phyloP scores from a whole-genome alignment of 768 basidiomycete genomes.

The Boletus pseudopeckii region DNA sequence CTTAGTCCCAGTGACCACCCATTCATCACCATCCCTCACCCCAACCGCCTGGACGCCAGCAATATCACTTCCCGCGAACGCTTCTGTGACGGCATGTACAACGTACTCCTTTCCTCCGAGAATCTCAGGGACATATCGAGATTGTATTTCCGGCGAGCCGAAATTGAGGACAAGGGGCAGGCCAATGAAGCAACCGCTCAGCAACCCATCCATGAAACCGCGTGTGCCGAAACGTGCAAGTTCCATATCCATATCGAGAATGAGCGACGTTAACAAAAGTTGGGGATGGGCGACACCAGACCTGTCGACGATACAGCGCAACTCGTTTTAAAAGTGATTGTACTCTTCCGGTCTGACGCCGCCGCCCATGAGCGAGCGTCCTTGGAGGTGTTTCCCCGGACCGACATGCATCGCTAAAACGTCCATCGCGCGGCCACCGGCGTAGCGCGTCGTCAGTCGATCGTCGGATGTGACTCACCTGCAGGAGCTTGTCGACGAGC shows the following conservation, averaged over 20 bases:
- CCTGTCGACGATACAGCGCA: constrained; percentile 14
- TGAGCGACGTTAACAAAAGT: constrained; percentile 44
- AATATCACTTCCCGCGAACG: constrained; percentile 89
- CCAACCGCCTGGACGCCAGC: constrained; percentile 83
- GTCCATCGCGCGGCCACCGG: constrained; percentile 50
- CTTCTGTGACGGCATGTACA: constrained; percentile 88
- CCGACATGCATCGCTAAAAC: constrained; percentile 67
- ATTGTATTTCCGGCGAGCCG: constrained; percentile 69
- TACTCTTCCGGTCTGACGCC: constrained; percentile 75
- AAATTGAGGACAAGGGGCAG: constrained; percentile 88
- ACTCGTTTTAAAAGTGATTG: constrained; percentile 89
- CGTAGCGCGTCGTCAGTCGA: background rate
- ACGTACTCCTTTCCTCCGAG: constrained; percentile 80
- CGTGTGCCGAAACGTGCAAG: constrained; percentile 79
- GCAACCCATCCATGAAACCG: constrained; percentile 83
- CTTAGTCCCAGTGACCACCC: constrained; percentile 91
- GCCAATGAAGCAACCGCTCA: constrained; percentile 81
- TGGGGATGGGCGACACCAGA: background rate
- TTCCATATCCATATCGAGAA: constrained; percentile 82
- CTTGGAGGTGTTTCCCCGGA: constrained; percentile 84
- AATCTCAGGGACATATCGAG: constrained; percentile 68
- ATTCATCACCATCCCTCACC: constrained; percentile 77
- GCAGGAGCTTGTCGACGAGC: constrained; percentile 71
- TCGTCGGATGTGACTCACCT: constrained; percentile 46
- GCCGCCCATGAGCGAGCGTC: constrained; percentile 75